Percentiles rank a stretch among this genome's conserved stretches.
Evolutionary conservation across 441 rosid species (phyloP).

Genomic region (Euphorbia corollata): DNA sequence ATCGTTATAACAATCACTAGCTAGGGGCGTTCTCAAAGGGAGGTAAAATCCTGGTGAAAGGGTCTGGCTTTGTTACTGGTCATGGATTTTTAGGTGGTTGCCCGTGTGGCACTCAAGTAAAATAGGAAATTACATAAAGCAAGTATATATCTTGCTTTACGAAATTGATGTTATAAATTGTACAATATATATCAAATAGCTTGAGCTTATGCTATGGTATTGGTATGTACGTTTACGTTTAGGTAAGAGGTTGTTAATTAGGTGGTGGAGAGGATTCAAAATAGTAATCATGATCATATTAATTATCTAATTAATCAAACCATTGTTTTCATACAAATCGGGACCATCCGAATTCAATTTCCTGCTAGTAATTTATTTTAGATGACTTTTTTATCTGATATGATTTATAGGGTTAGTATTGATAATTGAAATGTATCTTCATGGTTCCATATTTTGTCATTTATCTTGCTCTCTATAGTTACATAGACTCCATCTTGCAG

Average conservation of each 20-base stretch:
- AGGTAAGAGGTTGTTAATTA: not conserved
- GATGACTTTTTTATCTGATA: not conserved
- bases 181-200: not conserved
- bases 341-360: not conserved
- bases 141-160: too few species aligned
- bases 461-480: too few species aligned
- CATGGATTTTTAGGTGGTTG: too few species aligned
- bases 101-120: too few species aligned
- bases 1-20: too few species aligned
- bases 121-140: too few species aligned
- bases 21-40: too few species aligned
- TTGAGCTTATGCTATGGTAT: not conserved
- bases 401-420: slow-evolving; percentile 7
- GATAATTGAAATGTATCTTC: not conserved
- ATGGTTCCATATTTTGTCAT: not conserved
- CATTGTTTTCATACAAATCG: not conserved
- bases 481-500: too few species aligned
- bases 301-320: not conserved
- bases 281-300: not conserved
- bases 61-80: too few species aligned
- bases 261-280: not conserved
- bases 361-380: not conserved
- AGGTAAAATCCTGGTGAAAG: too few species aligned
- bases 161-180: not conserved
- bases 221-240: not conserved